These are phyloP conservation scores for Aurifilum marmelostoma DNA, from an alignment of 2,329 filamentous ascomycete genomes.

Conservation along the genomic window DNA sequence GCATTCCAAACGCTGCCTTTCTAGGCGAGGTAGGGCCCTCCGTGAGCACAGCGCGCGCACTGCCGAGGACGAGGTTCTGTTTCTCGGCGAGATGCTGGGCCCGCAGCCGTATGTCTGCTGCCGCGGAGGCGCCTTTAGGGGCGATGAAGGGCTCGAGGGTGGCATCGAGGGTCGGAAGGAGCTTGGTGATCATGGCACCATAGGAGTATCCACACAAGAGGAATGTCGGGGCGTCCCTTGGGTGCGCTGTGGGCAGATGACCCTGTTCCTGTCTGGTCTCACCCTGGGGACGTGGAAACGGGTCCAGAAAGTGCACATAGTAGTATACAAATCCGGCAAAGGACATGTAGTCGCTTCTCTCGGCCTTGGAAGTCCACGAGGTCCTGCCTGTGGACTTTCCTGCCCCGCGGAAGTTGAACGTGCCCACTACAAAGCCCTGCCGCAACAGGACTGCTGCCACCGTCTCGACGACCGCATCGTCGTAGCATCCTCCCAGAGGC, in stretches of 20 bases:
- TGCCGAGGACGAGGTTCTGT: constrained; percentile 54
- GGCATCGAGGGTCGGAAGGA: constrained; percentile 64
- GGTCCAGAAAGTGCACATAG: constrained; percentile 67
- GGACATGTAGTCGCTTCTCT: constrained; percentile 80
- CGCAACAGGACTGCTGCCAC: constrained; percentile 67
- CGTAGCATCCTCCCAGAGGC: constrained; percentile 80
- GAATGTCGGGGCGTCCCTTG: constrained; percentile 50
- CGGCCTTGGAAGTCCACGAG: constrained; percentile 83
- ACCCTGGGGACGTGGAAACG: constrained; percentile 35
- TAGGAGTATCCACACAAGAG: constrained; percentile 90
- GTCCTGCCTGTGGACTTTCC: constrained; percentile 74
- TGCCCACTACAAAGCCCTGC: constrained; percentile 75
- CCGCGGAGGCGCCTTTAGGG: constrained; percentile 57
- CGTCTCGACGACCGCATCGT: constrained; percentile 77
- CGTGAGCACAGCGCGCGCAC: constrained; percentile 39
- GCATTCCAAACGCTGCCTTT: constrained; percentile 40
- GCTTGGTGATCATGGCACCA: constrained; percentile 78
- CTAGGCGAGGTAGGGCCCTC: constrained; percentile 35
- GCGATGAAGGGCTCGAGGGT: constrained; percentile 64
- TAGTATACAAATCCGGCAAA: constrained; percentile 78
- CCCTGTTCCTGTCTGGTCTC: constrained; percentile 5
- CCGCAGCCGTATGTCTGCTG: constrained; percentile 70
- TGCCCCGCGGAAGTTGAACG: constrained; percentile 94
- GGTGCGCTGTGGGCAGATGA: constrained; percentile 20
- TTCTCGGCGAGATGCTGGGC: constrained; percentile 70